A percentile compares a stretch with the other conserved stretches of the same genome.
These are phyloP conservation scores for Protomyces pachydermus DNA, from an alignment of 1,139 yeast species.

Conservation along the genomic window DNA sequence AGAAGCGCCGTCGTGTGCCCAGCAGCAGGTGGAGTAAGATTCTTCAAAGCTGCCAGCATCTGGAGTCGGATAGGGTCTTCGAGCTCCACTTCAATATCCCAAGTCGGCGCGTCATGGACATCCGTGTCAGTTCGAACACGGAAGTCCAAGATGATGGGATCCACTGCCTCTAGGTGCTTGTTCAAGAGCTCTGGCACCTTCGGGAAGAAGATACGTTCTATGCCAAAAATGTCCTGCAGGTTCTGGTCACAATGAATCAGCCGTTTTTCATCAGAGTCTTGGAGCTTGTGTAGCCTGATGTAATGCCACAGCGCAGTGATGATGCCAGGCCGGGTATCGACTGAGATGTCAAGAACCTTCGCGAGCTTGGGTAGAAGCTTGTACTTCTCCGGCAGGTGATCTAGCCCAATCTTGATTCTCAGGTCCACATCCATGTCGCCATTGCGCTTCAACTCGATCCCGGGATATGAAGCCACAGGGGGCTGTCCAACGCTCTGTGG, in stretches of 20 bases:
- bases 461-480: conserved; percentile 61
- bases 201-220: conserved; percentile 53
- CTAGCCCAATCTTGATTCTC: conserved; percentile 73
- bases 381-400: conserved; percentile 62
- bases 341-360: conserved; percentile 54
- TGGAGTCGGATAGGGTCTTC: conserved; percentile 54
- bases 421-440: conserved; percentile 66
- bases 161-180: conserved; percentile 60
- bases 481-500: conserved; percentile 40
- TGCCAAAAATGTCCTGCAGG: conserved; percentile 54
- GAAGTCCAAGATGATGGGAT: conserved; percentile 73
- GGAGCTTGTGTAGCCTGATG: conserved; percentile 66
- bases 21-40: conserved; percentile 32
- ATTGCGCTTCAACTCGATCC: conserved; percentile 74
- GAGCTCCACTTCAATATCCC: conserved; percentile 65
- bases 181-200: conserved; percentile 70
- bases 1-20: conserved; percentile 45
- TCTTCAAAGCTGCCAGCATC: conserved; percentile 31
- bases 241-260: conserved; percentile 65
- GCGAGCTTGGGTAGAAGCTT: conserved; percentile 62
- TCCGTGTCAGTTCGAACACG: conserved; percentile 61
- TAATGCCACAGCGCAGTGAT: conserved; percentile 85
- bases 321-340: conserved; percentile 81
- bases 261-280: conserved; percentile 52
- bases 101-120: background rate